Base-by-base conservation (phyloP, 352 stramenopile genomes). In the Pythium periplocum region DNA sequence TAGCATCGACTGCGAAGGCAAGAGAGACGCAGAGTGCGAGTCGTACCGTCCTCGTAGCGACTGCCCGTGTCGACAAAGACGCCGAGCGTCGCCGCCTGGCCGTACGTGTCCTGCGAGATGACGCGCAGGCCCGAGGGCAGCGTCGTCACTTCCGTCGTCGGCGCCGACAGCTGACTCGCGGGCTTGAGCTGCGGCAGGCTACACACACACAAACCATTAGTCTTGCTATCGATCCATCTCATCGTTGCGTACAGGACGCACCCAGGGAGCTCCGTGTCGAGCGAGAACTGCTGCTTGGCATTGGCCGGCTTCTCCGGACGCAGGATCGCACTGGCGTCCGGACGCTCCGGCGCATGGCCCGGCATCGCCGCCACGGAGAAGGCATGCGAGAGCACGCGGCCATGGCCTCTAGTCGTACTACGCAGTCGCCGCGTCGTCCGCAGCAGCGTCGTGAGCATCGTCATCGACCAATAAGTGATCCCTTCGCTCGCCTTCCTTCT, bases 51-150 rank as follows among this genome's bases (percentile, higher is more conserved):
- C 62, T 96, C 87, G 54, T 84, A 80, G 52, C 82, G 80, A 56
- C 86, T 97, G 51, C 93, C 95, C 36, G 90, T 87, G 57, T 98
- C 85, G 12, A 98, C 72, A 38, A 99, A 88, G 32, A 98, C 80
- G 34, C 95, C 96, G 55, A 99, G 72, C 3, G 95, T 97, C 43
- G 86, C 93, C 9, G 97, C 91, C 63, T 98, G 93, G 36, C 92
- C 94, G 67, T 98, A 98, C 12, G 87, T 98, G 66, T 98, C 95
- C 59, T 98, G 94, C 10, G 93, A 98, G 51, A 97, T 97, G 32
- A 99, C 95, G 34, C 95, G 87, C 40, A 99, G 74, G 0, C 95
- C 96, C 46, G 97, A 98, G 10, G 87, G 69, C 8, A 99, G 74
- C 48, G 84, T 96, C 35, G 95, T 97, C 33, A 97, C 83, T 61